Conservation (phyloP, 1,139 yeast genomes). For the Eremothecium gossypii region DNA sequence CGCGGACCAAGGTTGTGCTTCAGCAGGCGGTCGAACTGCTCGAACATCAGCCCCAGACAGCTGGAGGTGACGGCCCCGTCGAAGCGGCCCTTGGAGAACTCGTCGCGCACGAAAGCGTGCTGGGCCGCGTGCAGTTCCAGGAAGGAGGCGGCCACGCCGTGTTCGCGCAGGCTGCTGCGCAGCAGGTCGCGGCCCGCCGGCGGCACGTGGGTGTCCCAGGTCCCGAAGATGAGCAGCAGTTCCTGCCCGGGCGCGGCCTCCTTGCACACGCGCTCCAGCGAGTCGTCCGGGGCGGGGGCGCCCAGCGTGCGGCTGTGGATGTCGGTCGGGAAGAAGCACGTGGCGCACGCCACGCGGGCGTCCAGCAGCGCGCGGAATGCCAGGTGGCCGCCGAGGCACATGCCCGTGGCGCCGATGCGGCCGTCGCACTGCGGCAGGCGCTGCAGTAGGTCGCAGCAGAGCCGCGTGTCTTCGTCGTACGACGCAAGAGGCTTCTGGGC, state of each 20-base stretch:
- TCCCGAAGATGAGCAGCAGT: slow-evolving; percentile 62
- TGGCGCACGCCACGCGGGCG: slow-evolving; percentile 54
- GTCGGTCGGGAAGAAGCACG: slow-evolving; percentile 76
- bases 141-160: slow-evolving; percentile 56
- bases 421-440: slow-evolving; percentile 60
- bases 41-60: slow-evolving; percentile 60
- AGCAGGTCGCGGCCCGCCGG: slow-evolving; percentile 69
- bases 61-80: slow-evolving; percentile 66
- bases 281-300: slow-evolving; percentile 52
- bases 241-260: slow-evolving; percentile 45
- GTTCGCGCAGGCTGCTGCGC: slow-evolving; percentile 50
- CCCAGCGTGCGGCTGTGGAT: slow-evolving; percentile 60
- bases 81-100: slow-evolving; percentile 65
- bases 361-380: slow-evolving; percentile 70
- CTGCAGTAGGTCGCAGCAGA: slow-evolving; percentile 54
- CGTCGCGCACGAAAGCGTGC: slow-evolving; percentile 78
- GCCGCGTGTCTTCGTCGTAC: slow-evolving; percentile 64
- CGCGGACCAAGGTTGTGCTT: slow-evolving; percentile 58
- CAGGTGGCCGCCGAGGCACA: slow-evolving; percentile 81
- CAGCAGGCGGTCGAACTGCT: slow-evolving; percentile 60
- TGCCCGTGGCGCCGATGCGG: slow-evolving; percentile 71
- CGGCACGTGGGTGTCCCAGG: slow-evolving; percentile 74
- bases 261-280: slow-evolving; percentile 43
- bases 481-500: slow-evolving; percentile 57
- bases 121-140: slow-evolving; percentile 72